phyloP scores from a whole-genome alignment of 2,329 filamentous ascomycete genomes.

The Cladosporium cucumerinum region DNA sequence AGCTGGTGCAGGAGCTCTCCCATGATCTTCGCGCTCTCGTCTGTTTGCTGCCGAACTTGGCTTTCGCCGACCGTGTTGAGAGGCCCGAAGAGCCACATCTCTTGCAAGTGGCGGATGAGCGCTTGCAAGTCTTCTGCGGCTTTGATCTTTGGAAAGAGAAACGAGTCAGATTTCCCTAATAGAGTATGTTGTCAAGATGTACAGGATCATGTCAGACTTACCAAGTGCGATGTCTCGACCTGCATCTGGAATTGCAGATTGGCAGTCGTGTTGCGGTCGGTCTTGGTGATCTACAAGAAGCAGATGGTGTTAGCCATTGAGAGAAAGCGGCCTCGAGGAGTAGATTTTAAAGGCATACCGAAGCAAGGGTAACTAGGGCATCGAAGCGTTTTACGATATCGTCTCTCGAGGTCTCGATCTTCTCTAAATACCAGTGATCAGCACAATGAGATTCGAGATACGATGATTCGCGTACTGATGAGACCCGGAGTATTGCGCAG shows the following conservation, averaged over 20 bases:
- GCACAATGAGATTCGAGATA: neutral
- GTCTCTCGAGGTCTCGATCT: conserved; percentile 40
- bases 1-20: conserved; percentile 41
- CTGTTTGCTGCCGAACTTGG: conserved; percentile 42
- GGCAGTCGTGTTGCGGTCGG: conserved; percentile 54
- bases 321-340: neutral
- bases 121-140: conserved; percentile 60
- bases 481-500: conserved; percentile 43
- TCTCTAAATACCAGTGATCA: conserved; percentile 27
- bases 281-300: conserved; percentile 43
- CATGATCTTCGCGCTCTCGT: conserved; percentile 48
- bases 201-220: too few species aligned
- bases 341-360: conserved; percentile 35
- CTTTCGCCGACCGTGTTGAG: conserved; percentile 53
- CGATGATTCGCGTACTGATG: conserved; percentile 28
- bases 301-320: neutral
- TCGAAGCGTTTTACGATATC: conserved; percentile 52
- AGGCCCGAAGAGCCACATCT: conserved; percentile 65
- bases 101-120: conserved; percentile 61
- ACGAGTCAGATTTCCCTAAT: neutral
- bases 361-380: conserved; percentile 53
- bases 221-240: conserved; percentile 57
- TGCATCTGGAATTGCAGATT: conserved; percentile 57
- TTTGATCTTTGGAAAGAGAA: conserved; percentile 47
- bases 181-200: neutral